phyloP scores from a whole-genome alignment of 805 yeast genomes.

The Kodamaea laetipori region DNA sequence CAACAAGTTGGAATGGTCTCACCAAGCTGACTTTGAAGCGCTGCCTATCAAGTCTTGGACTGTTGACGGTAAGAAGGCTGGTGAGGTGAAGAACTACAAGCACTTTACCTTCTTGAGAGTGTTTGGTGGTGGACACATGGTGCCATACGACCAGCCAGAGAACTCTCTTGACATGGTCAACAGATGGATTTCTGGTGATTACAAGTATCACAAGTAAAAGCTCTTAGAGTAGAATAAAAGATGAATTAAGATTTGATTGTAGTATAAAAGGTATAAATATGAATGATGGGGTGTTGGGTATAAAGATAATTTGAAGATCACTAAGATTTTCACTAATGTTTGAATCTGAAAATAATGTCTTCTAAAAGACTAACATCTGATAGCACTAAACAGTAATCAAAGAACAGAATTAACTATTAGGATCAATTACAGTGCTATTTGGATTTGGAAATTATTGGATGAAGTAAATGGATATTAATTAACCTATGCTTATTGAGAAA shows the following conservation, averaged over 20 bases:
- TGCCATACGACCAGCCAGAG: conserved; percentile 28
- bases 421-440: too few relatives aligned
- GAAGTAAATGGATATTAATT: too few relatives aligned
- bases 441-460: too few relatives aligned
- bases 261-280: background rate
- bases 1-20: conserved; percentile 65
- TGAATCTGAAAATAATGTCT: too few relatives aligned
- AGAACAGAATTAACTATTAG: too few relatives aligned
- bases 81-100: conserved; percentile 36
- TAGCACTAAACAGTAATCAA: too few relatives aligned
- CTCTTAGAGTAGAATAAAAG: background rate
- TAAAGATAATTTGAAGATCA: too few relatives aligned
- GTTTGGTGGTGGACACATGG: conserved; percentile 30
- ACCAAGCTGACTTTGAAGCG: conserved; percentile 48
- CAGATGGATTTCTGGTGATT: conserved; percentile 28
- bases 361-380: too few relatives aligned
- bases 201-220: conserved; percentile 3
- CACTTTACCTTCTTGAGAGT: conserved; percentile 28
- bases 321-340: too few relatives aligned
- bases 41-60: conserved; percentile 47
- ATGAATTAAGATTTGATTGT: background rate
- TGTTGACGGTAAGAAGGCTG: conserved; percentile 36
- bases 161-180: conserved; percentile 26
- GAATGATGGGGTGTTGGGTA: too few relatives aligned
- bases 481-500: too few relatives aligned